Evolutionary conservation across 371 early-diverging fungal genomes (phyloP), one percentile per base, ranked within the genome.

Genomic region (Syncephalastrum racemosum): DNA sequence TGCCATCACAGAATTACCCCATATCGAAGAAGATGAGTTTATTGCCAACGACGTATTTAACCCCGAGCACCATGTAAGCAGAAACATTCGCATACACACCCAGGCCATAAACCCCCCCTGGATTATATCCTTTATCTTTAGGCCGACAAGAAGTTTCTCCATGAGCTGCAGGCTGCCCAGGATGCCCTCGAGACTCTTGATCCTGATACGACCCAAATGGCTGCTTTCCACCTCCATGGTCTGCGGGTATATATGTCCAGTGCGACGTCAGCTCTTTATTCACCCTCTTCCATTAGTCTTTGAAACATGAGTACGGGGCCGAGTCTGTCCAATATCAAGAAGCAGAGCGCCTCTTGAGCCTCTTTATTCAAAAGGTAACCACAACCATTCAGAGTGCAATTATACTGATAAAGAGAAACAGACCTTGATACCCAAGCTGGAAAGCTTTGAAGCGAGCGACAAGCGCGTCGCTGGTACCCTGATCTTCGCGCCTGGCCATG

Each of bases 321-420:
- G 42, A 60, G 12, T 77, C 77, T 15, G 31, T 54, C 0, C 64
- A 77, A 55, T 73, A 73, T 52, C 54, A 66, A 46, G 64, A 63
- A 44, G 77, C 69, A 4, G 52, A 62, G 24, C 31, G 52, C 3
- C 60, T 71, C 23, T 15, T 73, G 20, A 59, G 53, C n/a, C 54
- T 64, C 45, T 60, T 77, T 39, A 54, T 77, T 46, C 58, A 67
- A 51, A 58, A 70, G 50, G 49, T 61, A 67, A 54, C 56, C 39
- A 59, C 58, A 52, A 56, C 46, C 50, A 65, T 31, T 6, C 31
- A 42, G 4, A 20, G 43, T 15, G 18, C 16, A 3, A 15, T 10
- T 51, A 43, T 48, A 22, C 39, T 25, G 18, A 19, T 24, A 15
- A 22, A 22, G 41, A 24, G 14, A 3, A 42, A 8, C 44, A 64